These are phyloP conservation scores for Chrysanthemum lavandulifolium DNA, from an alignment of 129 eudicot species.

Conservation along the genomic window DNA sequence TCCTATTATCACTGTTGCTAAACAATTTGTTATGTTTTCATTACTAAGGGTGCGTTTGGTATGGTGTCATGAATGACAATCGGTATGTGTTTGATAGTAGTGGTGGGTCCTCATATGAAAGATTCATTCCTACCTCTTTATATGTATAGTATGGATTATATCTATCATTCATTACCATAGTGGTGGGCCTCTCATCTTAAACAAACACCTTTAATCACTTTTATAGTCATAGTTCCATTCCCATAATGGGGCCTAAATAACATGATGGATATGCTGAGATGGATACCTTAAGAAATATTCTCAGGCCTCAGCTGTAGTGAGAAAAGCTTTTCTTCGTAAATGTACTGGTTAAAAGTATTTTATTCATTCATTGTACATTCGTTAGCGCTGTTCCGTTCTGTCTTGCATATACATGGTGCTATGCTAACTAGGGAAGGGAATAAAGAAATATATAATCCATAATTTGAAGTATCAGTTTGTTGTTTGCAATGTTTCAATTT, in stretches of 20 bases:
- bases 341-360: background rate
- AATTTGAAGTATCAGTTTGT: background rate
- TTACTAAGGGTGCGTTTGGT: no score
- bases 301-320: constrained; percentile 9
- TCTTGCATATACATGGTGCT: background rate
- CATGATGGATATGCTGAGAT: background rate
- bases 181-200: no score
- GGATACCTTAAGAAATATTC: background rate
- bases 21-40: background rate
- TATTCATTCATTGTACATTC: background rate
- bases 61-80: no score
- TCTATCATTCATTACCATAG: no score
- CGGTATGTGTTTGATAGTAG: no score
- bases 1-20: background rate
- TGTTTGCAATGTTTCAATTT: background rate
- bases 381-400: background rate
- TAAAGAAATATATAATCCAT: background rate
- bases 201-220: no score
- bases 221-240: no score
- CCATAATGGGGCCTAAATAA: no score
- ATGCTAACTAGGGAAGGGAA: background rate
- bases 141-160: no score
- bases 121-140: no score
- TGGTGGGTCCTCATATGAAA: no score
- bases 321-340: constrained; percentile 13